Base-by-base conservation (phyloP, 1,284 basidiomycete species). In the Sanghuangporus sanghuang region DNA sequence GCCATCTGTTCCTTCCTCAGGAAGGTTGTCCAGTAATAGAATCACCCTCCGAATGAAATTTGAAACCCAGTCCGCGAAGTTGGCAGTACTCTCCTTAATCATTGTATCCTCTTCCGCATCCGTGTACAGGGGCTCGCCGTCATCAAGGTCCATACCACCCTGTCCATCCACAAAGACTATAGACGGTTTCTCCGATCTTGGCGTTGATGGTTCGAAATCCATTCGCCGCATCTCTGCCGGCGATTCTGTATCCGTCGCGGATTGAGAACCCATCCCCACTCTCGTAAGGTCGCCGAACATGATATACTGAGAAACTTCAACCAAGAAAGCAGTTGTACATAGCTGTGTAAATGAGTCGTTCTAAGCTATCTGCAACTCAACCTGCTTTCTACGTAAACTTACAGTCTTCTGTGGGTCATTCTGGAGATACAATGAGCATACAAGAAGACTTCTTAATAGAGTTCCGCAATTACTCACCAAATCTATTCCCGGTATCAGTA, bases 371-470 rank as follows among this genome's bases (percentile, higher is more conserved):
- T 14, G 16, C 12, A n/a, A 40, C 38, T 18, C 46, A 35, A 32
- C 14, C 16, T 32, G 27, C 14, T 14, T 44, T 38, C 58, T 55
- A 64, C 14, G 6, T 57, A 52, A 56, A 71, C 73, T 71, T 73
- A 92, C 88, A 62, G 94, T 96, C 79, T 98, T 98, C 46, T 86
- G 81, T 1, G 94, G 93, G 70, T 98, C 95, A 73, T 96, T 96
- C 83, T 89, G 44, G 38, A 38, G 8, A 54, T 36, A 60, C 44
- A 35, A 57, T 52, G 62, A 40, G 50, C 39, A 38, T 59, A 48
- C 59, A 52, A 35, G 62, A 57, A 46, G 57, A 44, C 55, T n/a
- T 38, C 12, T 39, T 12, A 46, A 49, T 11, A 32, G 7, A 50
- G 8, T n/a, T 44, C 63, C n/a, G 42, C 52, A 49, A 5, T 57